These are phyloP conservation scores for Pseudogymnoascus sp. DNA, from an alignment of 2,329 filamentous ascomycete genomes.

Conservation along the genomic window DNA sequence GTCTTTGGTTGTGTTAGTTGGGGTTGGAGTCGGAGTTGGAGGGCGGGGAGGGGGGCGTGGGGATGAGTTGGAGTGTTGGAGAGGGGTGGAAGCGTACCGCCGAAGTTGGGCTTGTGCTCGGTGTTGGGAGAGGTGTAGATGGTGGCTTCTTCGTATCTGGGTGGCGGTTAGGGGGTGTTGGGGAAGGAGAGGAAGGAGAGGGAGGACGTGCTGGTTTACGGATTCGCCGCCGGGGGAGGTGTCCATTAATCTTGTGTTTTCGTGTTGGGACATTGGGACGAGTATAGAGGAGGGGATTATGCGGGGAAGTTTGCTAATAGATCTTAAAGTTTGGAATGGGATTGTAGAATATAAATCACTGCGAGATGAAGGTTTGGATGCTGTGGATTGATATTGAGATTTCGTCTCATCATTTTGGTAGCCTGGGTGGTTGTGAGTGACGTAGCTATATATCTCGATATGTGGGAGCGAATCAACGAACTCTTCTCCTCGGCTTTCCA, in stretches of 20 bases:
- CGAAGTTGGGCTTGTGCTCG: conserved; percentile 35
- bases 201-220: conserved; percentile 38
- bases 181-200: background rate
- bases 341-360: too few species aligned
- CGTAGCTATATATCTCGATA: background rate
- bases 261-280: background rate
- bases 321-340: too few species aligned
- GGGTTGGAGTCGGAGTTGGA: background rate
- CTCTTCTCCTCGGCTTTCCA: background rate
- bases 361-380: too few species aligned
- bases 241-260: conserved; percentile 41
- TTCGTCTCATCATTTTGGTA: background rate
- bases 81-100: conserved; percentile 22
- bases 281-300: background rate
- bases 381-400: background rate
- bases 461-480: background rate
- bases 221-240: conserved; percentile 51
- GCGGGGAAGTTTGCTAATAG: too few species aligned
- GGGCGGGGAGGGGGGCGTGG: conserved; percentile 7
- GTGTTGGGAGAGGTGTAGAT: conserved; percentile 27
- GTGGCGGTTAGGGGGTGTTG: background rate
- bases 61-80: conserved; percentile 14
- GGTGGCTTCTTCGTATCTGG: background rate
- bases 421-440: background rate
- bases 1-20: background rate